A percentile compares a stretch with the other conserved stretches of the same genome.
These are phyloP conservation scores for Picea mariana DNA, from an alignment of 83 land plant species.

Conservation along the genomic window DNA sequence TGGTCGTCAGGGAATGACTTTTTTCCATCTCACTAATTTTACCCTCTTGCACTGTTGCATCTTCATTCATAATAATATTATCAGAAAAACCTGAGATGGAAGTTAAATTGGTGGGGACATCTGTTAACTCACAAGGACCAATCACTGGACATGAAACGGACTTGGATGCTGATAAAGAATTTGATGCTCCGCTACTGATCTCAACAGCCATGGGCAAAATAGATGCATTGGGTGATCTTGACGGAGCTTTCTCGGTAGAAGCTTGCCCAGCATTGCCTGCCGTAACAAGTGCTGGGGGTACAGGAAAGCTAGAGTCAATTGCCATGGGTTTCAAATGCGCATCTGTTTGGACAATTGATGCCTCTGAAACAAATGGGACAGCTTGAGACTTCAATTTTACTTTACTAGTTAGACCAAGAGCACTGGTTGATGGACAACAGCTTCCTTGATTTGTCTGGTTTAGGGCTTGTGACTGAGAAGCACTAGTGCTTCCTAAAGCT, in stretches of 20 bases:
- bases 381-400: constrained; percentile 6
- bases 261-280: not conserved
- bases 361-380: constrained; percentile 6
- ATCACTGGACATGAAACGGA: not conserved
- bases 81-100: not conserved
- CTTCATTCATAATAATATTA: not conserved
- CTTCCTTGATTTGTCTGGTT: not conserved
- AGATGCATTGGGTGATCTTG: not conserved
- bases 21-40: constrained; percentile 1
- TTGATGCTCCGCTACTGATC: not conserved
- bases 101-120: not conserved
- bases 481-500: constrained; percentile 2
- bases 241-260: not conserved
- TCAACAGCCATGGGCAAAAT: not conserved
- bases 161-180: not conserved
- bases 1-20: not conserved
- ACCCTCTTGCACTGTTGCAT: not conserved
- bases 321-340: not conserved
- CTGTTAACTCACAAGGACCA: not conserved
- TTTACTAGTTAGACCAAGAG: not conserved
- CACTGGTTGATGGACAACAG: not conserved
- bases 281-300: not conserved
- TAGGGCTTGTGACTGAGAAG: constrained; percentile 2
- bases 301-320: not conserved
- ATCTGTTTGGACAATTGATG: constrained; percentile 3